phyloP scores from a whole-genome alignment of 306 rosid species.

The Betula pendula region DNA sequence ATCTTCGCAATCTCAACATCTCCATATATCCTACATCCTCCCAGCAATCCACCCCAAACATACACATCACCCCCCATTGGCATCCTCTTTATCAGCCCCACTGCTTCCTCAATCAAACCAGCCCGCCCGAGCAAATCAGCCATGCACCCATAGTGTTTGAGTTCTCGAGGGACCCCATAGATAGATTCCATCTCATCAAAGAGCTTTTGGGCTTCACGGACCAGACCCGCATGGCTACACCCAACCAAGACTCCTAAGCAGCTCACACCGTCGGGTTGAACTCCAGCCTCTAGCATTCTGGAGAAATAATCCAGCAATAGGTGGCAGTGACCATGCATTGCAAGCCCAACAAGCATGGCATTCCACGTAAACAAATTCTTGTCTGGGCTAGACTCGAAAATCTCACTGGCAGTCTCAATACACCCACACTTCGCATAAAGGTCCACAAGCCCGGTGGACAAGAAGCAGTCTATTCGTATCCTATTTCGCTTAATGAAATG shows the following conservation, averaged over 20 bases:
- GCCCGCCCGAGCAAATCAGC: constrained; percentile 72
- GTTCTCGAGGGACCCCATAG: constrained; percentile 52
- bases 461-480: constrained; percentile 45
- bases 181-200: constrained; percentile 60
- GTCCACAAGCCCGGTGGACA: constrained; percentile 73
- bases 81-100: constrained; percentile 56
- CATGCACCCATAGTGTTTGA: constrained; percentile 81
- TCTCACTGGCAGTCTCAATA: constrained; percentile 50
- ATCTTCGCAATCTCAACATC: constrained; percentile 59
- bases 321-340: constrained; percentile 64
- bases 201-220: constrained; percentile 53
- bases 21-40: constrained; percentile 79
- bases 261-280: constrained; percentile 66
- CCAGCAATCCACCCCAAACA: constrained; percentile 83
- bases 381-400: constrained; percentile 47
- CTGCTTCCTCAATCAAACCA: constrained; percentile 64
- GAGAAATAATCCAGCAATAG: constrained; percentile 41
- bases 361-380: constrained; percentile 72
- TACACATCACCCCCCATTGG: constrained; percentile 68
- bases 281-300: constrained; percentile 46
- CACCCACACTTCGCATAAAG: constrained; percentile 76
- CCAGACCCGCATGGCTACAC: constrained; percentile 74
- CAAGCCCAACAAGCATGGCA: constrained; percentile 77
- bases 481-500: constrained; percentile 41
- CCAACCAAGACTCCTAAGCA: constrained; percentile 69